Base-by-base conservation (phyloP, 2,329 filamentous ascomycete genomes). In the Exophiala viscosa region DNA sequence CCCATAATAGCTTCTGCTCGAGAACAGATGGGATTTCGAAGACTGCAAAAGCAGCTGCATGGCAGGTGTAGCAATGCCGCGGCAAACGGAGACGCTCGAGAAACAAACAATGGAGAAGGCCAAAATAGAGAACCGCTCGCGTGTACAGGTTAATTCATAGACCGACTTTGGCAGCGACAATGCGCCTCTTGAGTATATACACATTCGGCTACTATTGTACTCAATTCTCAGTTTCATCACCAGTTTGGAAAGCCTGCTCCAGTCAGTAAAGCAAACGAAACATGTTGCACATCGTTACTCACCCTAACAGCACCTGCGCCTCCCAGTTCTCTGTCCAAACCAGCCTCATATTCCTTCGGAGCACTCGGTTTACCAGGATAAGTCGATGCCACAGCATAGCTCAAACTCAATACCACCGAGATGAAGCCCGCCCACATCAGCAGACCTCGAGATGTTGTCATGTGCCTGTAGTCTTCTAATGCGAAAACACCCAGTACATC, bases 401-500 rank as follows among this genome's bases (percentile, higher is more conserved):
- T 81, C 48, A 91, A 69, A 45, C 79, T 77, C 32, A 89, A 67
- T 60, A 90, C 80, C 48, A 76, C 73, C 17, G 74, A 76, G 40
- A 90, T 70, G 67, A 91, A 91, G 58, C 73, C 73, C 54, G 82
- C 85, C 58, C 91, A 72, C 73, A 90, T 84, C 55, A 85, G 65
- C 33, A 84, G 68, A 54, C 83, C 88, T 67, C 85, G 90, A 59
- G 82, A 81, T 13, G 91, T 76, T 45, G 81, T 86, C 66, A 83
- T 81, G 79, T 93, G 92, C 50, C 85, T 93, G 76, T 99, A 97
- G 65, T 91, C 86, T 70, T 93, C 85, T 2, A 90, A 84, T 45
- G 88, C 87, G 74, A 99, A 92, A 60, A 96, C 86, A 64, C 90
- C 91, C 52, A 97, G 79, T 52, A 90, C 80, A 70, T 99, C 95